Conservation (phyloP, 495 filamentous ascomycete genomes). For the Lophiotrema nucula region DNA sequence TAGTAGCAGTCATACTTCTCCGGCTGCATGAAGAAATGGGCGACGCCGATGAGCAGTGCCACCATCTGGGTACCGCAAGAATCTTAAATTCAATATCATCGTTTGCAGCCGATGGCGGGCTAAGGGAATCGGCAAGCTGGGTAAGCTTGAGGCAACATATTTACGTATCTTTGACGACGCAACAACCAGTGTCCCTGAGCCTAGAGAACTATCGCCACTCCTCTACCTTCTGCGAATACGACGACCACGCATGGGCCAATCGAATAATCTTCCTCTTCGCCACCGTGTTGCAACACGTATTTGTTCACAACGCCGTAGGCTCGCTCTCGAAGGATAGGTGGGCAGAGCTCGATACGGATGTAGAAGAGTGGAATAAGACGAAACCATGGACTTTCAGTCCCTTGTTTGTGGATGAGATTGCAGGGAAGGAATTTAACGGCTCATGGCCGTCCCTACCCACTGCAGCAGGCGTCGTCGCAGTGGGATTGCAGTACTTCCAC, state of each 20-base stretch:
- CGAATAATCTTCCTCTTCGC: conserved; percentile 28
- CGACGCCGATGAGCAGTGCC: conserved; percentile 20
- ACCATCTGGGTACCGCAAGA: conserved; percentile 20
- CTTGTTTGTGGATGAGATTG: conserved; percentile 4
- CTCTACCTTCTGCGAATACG: conserved; percentile 8
- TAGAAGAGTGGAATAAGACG: conserved; percentile 16
- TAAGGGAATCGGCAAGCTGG: conserved; percentile 22
- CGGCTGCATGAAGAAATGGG: conserved; percentile 23
- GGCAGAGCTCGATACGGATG: conserved; percentile 13
- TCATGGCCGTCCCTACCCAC: conserved; percentile 17
- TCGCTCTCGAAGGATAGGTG: conserved; percentile 5
- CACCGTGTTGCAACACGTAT: conserved; percentile 14
- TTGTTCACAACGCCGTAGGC: not conserved
- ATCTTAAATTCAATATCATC: conserved; percentile 24
- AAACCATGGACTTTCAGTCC: conserved; percentile 20
- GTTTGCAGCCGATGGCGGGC: conserved; percentile 10
- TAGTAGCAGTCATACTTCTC: conserved; percentile 15
- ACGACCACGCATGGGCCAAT: conserved; percentile 22
- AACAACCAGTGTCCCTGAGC: conserved; percentile 17
- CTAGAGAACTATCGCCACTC: conserved; percentile 19
- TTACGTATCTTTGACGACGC: conserved; percentile 19
- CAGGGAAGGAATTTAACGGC: conserved; percentile 5
- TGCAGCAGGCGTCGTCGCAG: conserved; percentile 19
- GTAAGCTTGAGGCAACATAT: conserved; percentile 22
- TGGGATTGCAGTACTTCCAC: conserved; percentile 25